Base-by-base conservation (phyloP, 2,329 filamentous ascomycete genomes). In the Geosmithia morbida region DNA sequence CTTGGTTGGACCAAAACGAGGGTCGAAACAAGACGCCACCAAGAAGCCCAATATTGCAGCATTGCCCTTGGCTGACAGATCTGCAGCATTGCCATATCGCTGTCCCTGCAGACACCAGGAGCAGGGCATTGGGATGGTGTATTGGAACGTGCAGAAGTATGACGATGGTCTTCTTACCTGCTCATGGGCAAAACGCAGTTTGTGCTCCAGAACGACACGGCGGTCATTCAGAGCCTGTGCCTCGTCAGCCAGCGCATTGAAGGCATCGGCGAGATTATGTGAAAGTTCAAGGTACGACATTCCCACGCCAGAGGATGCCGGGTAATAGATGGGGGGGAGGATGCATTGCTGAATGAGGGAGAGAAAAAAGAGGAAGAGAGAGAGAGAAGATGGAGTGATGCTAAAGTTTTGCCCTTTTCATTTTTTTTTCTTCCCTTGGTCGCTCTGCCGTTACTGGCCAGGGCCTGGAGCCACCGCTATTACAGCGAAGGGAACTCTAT, bases 121-220 rank as follows among this genome's bases (percentile, higher is more conserved):
- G 33, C 33, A 37, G 51, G 48, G 52, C 50, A 45, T 47, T 45
- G 8, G 22, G 17, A 50, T 17, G 43, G 29, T 44, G 43, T 13
- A 46, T 44, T 49, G 37, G n/a, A 17, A 14, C 14, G 45, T 19
- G 39, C 13, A 46, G 41, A 11, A 30, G 22, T 41, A 49, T 40
- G 47, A 22, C 40, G n/a, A 7, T 29, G 20, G 43, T 46, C 47
- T 48, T 57, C 73, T 61, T 70, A 82, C 79, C 71, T 81, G 77
- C 60, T 81, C 77, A 54, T 81, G 77, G 30, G 78, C 78, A 64
- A 77, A 82, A 47, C 75, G 71, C 53, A 82, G 67, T 63, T 83
- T 83, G 62, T 82, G 76, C 64, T 82, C 77, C 50, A 83, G 65
- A 48, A 82, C 73, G 26, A 74, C 79, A 58, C 81, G 81, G 53